A percentile compares a stretch with the other conserved stretches of the same genome.
These are phyloP conservation scores for Fusarium sublunatum DNA, from an alignment of 2,329 filamentous ascomycete species.

Conservation along the genomic window DNA sequence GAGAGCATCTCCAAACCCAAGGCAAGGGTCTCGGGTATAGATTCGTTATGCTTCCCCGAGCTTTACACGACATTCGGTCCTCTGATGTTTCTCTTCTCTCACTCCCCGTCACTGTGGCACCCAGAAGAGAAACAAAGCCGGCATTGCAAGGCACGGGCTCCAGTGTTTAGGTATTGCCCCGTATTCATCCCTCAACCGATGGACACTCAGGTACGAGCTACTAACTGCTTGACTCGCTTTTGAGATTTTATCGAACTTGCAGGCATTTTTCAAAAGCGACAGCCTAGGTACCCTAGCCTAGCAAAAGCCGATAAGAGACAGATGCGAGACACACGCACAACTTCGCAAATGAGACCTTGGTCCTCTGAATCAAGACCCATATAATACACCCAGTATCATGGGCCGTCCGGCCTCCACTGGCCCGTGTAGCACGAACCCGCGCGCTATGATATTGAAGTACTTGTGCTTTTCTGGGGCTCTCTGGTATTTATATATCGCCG, in stretches of 20 bases:
- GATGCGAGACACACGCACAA: not conserved
- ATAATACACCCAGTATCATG: conserved; percentile 1
- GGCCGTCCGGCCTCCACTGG: not conserved
- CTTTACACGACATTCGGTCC: not conserved
- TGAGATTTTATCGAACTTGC: not conserved
- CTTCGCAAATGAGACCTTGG: not conserved
- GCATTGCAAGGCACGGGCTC: not conserved
- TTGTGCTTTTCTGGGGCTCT: not conserved
- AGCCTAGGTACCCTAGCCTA: conserved; percentile 1
- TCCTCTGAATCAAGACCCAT: conserved; percentile 8
- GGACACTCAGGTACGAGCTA: not conserved
- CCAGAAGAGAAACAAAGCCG: not conserved
- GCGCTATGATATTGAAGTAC: conserved; percentile 10
- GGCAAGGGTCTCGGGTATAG: not conserved
- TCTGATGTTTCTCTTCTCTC: not conserved
- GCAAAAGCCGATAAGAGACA: not conserved
- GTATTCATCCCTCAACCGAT: conserved; percentile 2
- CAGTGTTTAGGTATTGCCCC: not conserved
- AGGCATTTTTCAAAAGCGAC: not conserved
- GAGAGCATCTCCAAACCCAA: not conserved
- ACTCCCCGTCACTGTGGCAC: not conserved
- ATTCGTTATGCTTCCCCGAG: not conserved
- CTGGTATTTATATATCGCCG: too few species aligned
- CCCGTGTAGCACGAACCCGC: conserved; percentile 9
- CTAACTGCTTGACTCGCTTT: not conserved